A percentile compares a stretch with the other conserved stretches of the same genome.
These are phyloP conservation scores for Globisporangium sylvaticum DNA, from an alignment of 352 stramenopile genomes.

Conservation along the genomic window DNA sequence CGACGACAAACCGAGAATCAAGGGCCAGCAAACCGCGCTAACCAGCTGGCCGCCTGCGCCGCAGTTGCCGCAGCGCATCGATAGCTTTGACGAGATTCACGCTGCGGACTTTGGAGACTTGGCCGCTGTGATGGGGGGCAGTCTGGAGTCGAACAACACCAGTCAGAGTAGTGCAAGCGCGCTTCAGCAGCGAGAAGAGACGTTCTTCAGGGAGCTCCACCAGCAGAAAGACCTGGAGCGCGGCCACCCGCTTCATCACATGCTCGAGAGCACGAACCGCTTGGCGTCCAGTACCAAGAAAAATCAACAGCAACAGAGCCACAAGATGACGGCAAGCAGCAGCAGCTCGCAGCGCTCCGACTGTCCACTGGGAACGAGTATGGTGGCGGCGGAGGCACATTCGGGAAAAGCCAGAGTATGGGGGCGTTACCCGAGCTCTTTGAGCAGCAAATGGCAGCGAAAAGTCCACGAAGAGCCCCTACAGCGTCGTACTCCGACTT, in stretches of 20 bases:
- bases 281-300: conserved; percentile 31
- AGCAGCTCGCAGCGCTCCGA: conserved; percentile 38
- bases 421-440: conserved; percentile 41
- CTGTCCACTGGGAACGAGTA: background rate
- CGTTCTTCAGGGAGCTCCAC: conserved; percentile 69
- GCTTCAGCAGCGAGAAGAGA: conserved; percentile 43
- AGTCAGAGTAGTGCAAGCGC: conserved; percentile 1
- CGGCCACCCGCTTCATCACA: conserved; percentile 63
- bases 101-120: conserved; percentile 19
- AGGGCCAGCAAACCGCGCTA: conserved; percentile 23
- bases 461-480: conserved; percentile 42
- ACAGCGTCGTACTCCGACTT: conserved; percentile 49
- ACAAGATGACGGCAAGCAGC: conserved; percentile 19
- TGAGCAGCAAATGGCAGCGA: conserved; percentile 25
- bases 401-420: conserved; percentile 36
- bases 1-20: background rate
- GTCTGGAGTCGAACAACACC: background rate
- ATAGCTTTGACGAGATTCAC: conserved; percentile 43
- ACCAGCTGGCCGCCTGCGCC: conserved; percentile 40
- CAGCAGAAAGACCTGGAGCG: conserved; percentile 45
- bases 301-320: conserved; percentile 38
- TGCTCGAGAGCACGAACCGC: conserved; percentile 55
- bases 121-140: background rate
- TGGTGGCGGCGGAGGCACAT: conserved; percentile 22
- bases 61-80: conserved; percentile 54